Evolutionary conservation across 2,329 filamentous ascomycete species (phyloP), one percentile per base, ranked within the genome.

Genomic region (Ophiostoma angusticollis): DNA sequence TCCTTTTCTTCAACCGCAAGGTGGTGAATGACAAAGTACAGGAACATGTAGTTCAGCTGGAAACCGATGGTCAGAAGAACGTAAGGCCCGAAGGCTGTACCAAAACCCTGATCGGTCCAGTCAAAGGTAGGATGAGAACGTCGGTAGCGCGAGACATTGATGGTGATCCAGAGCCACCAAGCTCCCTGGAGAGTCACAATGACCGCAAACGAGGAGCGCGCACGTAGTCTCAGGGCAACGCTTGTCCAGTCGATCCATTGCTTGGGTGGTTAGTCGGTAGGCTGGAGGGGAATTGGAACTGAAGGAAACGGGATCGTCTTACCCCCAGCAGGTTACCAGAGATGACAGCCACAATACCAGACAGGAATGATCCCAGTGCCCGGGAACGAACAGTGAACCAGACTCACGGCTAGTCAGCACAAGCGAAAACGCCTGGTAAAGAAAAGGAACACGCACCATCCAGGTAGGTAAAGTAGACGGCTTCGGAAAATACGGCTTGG

Each of bases 161-260:
- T 58, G 0, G 78, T 80, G 0, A 70, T 72, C 80, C 80, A 85
- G 4, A 74, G 62, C 80, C 80, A 85, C 70, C 77, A 83, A 0
- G 63, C 77, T 0, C 79, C 79, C 49, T 82, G 78, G 0, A 80
- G 53, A 0, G 65, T 58, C 13, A 68, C 60, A 31, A 78, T 66
- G 3, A 60, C 41, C 44, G 58, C 61, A 48, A 81, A 83, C 0
- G 72, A 62, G 4, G 54, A 61, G 3, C 78, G 62, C 2, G 70
- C 64, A 5, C 78, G 65, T 0, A 58, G 52, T 43, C 68, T 71
- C 4, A 81, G 58, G 0, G 72, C 54, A 5, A 80, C 54, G 0
- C 59, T 58, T 1, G 62, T 67, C n/a, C 62, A 65, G 45, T 83
- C 79, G 3, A 84, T 64, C 54, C 70, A 82, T 9, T 50, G 45